Conservation (phyloP, 352 stramenopile species). For the Thalassiosira livingstoniorum region DNA sequence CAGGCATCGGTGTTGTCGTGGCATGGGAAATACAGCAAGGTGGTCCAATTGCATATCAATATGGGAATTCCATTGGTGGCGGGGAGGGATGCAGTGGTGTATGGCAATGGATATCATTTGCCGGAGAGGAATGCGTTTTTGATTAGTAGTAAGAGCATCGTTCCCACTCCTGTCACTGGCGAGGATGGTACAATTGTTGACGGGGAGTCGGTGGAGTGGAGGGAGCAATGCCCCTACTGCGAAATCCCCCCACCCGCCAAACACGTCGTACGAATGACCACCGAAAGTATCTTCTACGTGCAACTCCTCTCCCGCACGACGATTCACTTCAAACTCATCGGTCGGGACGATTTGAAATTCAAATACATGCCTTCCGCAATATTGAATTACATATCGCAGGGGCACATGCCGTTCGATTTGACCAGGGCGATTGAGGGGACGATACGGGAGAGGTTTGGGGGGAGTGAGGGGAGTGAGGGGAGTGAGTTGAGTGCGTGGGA, state of each 20-base stretch:
- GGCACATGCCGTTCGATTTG: constrained; percentile 46
- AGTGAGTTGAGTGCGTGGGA: constrained; percentile 41
- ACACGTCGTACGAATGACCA: constrained; percentile 31
- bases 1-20: constrained; percentile 23
- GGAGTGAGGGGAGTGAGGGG: constrained; percentile 6
- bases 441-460: constrained; percentile 25
- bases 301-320: constrained; percentile 18
- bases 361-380: constrained; percentile 32
- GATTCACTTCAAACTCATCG: constrained; percentile 53
- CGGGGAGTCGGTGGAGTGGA: not conserved
- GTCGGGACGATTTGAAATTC: constrained; percentile 47
- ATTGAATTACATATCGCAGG: constrained; percentile 42
- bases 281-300: constrained; percentile 44
- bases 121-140: constrained; percentile 47
- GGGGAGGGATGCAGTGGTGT: constrained; percentile 31
- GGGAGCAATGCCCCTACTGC: constrained; percentile 37
- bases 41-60: constrained; percentile 30
- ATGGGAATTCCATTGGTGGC: constrained; percentile 36
- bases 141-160: constrained; percentile 27
- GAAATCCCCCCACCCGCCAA: constrained; percentile 28
- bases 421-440: constrained; percentile 19
- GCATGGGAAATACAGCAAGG: constrained; percentile 45
- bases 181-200: constrained; percentile 37
- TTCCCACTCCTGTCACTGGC: no score
- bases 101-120: constrained; percentile 44